A percentile compares a stretch with the other conserved stretches of the same genome.
Conservation (phyloP, 192 early-diverging fungal species). For the Jimgerdemannia flammicorona region DNA sequence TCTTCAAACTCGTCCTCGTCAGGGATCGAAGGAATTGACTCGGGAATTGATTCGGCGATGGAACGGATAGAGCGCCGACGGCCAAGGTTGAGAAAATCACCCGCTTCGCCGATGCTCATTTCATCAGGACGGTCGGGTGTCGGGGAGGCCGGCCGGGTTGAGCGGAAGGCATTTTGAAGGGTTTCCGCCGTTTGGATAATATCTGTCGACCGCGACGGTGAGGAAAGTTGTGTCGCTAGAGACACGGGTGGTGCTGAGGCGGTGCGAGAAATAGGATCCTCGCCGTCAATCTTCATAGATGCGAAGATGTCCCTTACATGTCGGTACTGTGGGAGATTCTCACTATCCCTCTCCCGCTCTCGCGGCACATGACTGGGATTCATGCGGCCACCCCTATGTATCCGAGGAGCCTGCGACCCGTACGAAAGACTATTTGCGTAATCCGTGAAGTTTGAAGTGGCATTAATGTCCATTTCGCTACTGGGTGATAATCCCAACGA, state of each 20-base stretch:
- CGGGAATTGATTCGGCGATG: background rate
- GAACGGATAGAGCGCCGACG: background rate
- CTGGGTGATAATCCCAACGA: background rate
- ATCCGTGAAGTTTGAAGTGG: no score
- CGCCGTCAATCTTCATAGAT: background rate
- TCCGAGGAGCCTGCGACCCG: background rate
- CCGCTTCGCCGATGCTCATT: background rate
- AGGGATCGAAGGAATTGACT: slow-evolving; percentile 1
- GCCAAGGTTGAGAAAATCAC: no score
- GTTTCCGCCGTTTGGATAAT: background rate
- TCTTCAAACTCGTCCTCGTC: slow-evolving; percentile 3
- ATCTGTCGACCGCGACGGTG: background rate
- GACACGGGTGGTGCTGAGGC: slow-evolving; percentile 5
- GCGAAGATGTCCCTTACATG: slow-evolving; percentile 32
- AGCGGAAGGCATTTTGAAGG: background rate
- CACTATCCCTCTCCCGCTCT: slow-evolving; percentile 4
- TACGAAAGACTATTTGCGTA: background rate
- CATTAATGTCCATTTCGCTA: no score
- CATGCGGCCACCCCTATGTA: slow-evolving; percentile 2
- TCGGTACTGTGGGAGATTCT: slow-evolving; percentile 13
- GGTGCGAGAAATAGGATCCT: background rate
- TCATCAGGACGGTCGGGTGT: background rate
- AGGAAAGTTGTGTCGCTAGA: background rate
- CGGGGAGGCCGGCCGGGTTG: background rate
- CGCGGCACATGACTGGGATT: background rate